Conservation (phyloP, 129 eudicot genomes). For the Arctium lappa region DNA sequence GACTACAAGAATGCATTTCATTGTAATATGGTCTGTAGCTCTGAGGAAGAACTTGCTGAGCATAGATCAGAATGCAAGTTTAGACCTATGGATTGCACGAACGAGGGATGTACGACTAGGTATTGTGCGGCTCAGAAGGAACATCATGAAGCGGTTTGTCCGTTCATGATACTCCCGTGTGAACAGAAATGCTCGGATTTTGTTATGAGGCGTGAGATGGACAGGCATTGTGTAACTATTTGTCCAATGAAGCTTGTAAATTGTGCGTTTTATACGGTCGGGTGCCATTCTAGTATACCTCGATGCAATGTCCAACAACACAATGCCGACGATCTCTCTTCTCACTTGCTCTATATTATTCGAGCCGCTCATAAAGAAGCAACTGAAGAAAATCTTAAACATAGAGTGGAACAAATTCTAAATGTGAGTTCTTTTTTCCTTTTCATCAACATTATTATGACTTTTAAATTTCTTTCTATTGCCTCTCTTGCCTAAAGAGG, state of each 20-base stretch:
- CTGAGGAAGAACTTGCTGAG: conserved; percentile 49
- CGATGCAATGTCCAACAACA: conserved; percentile 58
- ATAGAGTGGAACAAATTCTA: conserved; percentile 53
- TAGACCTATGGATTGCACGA: conserved; percentile 52
- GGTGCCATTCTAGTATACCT: conserved; percentile 64
- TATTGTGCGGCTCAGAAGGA: conserved; percentile 72
- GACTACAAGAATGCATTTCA: conserved; percentile 72
- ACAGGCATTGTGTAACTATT: conserved; percentile 81
- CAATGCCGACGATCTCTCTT: conserved; percentile 39
- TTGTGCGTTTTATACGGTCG: conserved; percentile 73
- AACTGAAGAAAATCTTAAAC: conserved; percentile 40
- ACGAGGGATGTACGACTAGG: conserved; percentile 71
- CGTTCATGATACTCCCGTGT: conserved; percentile 79
- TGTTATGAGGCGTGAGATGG: conserved; percentile 94
- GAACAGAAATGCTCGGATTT: conserved; percentile 75
- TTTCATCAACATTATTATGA: background rate
- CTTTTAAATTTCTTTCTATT: background rate
- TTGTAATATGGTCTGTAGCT: conserved; percentile 53
- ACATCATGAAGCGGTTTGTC: conserved; percentile 79
- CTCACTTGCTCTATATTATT: conserved; percentile 56
- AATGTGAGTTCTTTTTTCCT: conserved; percentile 35
- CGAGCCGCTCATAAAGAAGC: conserved; percentile 58
- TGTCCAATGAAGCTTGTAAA: conserved; percentile 88
- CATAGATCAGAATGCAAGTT: conserved; percentile 60
- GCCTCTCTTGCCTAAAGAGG: no score